phyloP scores from a whole-genome alignment of 495 filamentous ascomycete species.

The Xylaria flabelliformis region DNA sequence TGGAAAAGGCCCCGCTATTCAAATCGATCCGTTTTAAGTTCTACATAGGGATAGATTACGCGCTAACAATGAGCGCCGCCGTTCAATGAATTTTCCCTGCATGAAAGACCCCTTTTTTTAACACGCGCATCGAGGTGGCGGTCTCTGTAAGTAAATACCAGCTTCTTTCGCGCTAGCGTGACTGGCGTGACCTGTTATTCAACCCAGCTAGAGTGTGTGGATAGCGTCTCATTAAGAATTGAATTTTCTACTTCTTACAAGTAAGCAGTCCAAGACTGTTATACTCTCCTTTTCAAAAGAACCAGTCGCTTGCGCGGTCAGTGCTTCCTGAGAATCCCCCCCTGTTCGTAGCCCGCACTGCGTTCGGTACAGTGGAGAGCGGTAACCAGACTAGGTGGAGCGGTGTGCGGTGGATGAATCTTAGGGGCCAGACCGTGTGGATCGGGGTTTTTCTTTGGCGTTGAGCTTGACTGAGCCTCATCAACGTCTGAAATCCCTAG shows the following conservation, averaged over 20 bases:
- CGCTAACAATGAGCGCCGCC: no score
- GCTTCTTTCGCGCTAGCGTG: background rate
- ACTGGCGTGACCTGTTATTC: background rate
- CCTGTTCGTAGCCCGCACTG: background rate
- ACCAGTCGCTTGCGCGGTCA: background rate
- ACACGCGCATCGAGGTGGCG: background rate
- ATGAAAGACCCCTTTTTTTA: background rate
- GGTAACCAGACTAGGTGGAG: background rate
- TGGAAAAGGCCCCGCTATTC: no score
- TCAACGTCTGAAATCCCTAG: background rate
- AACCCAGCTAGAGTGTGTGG: background rate
- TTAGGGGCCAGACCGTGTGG: background rate
- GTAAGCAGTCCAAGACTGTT: background rate
- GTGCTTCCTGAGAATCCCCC: background rate
- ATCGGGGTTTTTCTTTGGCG: conserved; percentile 11
- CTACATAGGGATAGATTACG: no score
- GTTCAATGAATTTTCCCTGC: background rate
- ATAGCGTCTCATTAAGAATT: background rate
- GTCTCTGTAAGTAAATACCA: background rate
- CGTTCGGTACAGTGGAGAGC: conserved; percentile 2
- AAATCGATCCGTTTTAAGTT: no score
- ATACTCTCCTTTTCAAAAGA: background rate
- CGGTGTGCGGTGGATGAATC: background rate
- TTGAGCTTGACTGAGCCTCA: conserved; percentile 14
- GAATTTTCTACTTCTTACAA: background rate